Conservation (phyloP, 2,329 filamentous ascomycete species). For the Cadophora sp. region DNA sequence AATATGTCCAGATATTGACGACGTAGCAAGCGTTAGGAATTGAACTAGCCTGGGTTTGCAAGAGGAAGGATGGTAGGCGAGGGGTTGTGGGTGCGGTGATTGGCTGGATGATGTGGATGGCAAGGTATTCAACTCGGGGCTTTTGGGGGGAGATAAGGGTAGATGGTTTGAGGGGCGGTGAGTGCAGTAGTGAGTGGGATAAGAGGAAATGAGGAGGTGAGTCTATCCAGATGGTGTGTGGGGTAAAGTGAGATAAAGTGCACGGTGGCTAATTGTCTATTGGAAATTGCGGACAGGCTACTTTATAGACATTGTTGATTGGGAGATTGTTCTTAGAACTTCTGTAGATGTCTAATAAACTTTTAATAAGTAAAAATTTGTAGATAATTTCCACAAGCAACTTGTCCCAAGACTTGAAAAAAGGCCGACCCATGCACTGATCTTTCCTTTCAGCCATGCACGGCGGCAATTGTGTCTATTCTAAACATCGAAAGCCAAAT, state of each 20-base stretch:
- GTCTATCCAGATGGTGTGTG: background rate
- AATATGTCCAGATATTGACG: too few species aligned
- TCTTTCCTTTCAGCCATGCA: background rate
- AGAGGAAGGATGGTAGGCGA: too few species aligned
- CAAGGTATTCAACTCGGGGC: background rate
- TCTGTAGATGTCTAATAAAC: background rate
- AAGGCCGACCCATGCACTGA: background rate
- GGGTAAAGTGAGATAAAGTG: background rate
- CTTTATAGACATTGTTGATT: background rate
- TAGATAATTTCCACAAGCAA: background rate
- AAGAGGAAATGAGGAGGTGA: background rate
- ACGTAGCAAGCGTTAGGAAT: too few species aligned
- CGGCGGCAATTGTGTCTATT: too few species aligned
- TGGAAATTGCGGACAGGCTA: background rate
- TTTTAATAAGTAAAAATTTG: background rate
- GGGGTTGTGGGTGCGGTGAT: background rate
- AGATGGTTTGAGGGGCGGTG: background rate
- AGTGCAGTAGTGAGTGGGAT: background rate
- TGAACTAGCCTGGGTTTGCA: too few species aligned
- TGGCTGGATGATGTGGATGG: background rate
- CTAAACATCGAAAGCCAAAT: background rate
- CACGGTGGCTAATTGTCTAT: constrained; percentile 2
- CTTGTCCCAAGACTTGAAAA: background rate
- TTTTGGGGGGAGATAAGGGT: background rate
- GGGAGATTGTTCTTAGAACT: background rate